These are phyloP conservation scores for Mallotus nudiflorus DNA, from an alignment of 345 rosid genomes.

Conservation along the genomic window DNA sequence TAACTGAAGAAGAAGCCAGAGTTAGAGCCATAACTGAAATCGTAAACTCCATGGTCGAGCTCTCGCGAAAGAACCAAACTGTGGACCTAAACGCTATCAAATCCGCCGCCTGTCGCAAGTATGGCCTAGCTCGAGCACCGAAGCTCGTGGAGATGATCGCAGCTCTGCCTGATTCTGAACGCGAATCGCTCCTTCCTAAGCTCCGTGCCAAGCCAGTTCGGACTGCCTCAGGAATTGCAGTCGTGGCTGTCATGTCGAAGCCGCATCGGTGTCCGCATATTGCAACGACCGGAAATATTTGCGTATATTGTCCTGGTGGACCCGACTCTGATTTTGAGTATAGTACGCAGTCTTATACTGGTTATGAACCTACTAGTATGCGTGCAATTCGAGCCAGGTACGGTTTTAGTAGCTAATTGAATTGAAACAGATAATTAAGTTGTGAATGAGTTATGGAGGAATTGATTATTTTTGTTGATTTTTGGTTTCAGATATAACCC, in stretches of 20 bases:
- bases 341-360: conserved; percentile 98
- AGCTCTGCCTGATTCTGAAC: conserved; percentile 89
- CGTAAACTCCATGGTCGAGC: conserved; percentile 88
- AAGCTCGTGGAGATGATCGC: conserved; percentile 99
- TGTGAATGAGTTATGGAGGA: background rate
- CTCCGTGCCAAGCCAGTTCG: conserved; percentile 97
- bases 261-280: conserved; percentile 98
- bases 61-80: conserved; percentile 85
- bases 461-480: background rate
- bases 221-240: conserved; percentile 97
- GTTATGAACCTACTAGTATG: conserved; percentile 99
- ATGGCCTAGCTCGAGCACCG: conserved; percentile 89
- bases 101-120: conserved; percentile 91
- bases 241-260: conserved; percentile 98
- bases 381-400: conserved; percentile 99
- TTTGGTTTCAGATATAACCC: conserved; percentile 73
- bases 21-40: conserved; percentile 93
- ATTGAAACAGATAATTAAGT: background rate
- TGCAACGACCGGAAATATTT: conserved; percentile 94
- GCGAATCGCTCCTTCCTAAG: conserved; percentile 86
- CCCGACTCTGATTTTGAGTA: conserved; percentile 99
- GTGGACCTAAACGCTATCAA: conserved; percentile 93
- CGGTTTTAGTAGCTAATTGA: conserved; percentile 2
- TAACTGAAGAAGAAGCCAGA: conserved; percentile 93
- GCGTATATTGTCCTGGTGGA: conserved; percentile 97